Evolutionary conservation across 2,329 filamentous ascomycete genomes (phyloP).

Genomic region (Pseudocercospora ulei): DNA sequence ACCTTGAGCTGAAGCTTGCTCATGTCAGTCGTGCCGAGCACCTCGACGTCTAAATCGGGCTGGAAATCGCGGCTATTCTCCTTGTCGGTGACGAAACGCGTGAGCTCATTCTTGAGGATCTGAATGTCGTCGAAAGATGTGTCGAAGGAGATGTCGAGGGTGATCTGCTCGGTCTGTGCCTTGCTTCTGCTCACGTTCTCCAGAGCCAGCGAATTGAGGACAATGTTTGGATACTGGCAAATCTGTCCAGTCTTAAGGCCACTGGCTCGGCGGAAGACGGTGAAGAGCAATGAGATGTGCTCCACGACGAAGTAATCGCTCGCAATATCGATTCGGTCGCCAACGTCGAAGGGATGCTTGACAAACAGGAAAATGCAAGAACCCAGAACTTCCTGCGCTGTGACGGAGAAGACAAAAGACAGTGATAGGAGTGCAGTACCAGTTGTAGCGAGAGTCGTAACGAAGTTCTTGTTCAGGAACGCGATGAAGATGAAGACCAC

Average conservation of each 20-base stretch:
- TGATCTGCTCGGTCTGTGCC: constrained; percentile 78
- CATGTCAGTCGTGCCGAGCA: constrained; percentile 69
- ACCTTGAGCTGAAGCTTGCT: constrained; percentile 78
- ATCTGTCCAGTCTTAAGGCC: constrained; percentile 57
- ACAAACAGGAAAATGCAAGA: constrained; percentile 98
- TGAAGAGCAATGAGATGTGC: constrained; percentile 87
- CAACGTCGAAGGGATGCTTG: constrained; percentile 95
- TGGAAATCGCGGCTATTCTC: constrained; percentile 90
- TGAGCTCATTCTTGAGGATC: constrained; percentile 72
- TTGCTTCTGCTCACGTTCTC: constrained; percentile 88
- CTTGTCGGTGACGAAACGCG: constrained; percentile 68
- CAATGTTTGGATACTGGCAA: constrained; percentile 76
- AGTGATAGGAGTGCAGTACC: constrained; percentile 86
- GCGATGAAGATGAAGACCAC: constrained; percentile 57
- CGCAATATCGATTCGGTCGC: constrained; percentile 76
- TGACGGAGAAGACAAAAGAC: constrained; percentile 92
- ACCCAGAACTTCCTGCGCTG: constrained; percentile 88
- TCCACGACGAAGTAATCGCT: constrained; percentile 68
- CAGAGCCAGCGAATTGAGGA: constrained; percentile 85
- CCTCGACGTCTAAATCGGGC: constrained; percentile 67
- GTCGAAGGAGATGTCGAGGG: constrained; percentile 71
- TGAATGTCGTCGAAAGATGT: constrained; percentile 86
- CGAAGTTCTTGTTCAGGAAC: constrained; percentile 79
- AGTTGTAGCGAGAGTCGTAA: constrained; percentile 75
- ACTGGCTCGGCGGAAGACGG: constrained; percentile 74